Percentiles rank a stretch among this genome's conserved stretches.
Evolutionary conservation across 2,329 filamentous ascomycete genomes (phyloP).

Genomic region (Stylonectria norvegica): DNA sequence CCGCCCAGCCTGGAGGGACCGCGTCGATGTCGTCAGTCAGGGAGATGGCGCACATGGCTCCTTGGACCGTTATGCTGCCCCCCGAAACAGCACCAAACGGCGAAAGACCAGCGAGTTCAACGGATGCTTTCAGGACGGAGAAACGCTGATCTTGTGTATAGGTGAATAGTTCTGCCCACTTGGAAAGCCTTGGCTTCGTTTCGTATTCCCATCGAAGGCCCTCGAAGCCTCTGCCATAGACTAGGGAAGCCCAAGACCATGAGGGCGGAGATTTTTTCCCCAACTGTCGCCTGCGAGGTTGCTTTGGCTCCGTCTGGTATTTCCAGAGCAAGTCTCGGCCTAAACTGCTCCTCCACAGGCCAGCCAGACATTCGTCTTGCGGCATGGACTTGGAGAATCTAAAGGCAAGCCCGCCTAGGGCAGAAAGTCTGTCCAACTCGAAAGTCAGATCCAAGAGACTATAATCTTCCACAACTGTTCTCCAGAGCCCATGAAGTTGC

Average conservation of each 20-base stretch:
- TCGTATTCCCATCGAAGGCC: not conserved
- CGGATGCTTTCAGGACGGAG: not conserved
- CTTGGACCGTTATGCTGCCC: not conserved
- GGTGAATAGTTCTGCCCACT: not conserved
- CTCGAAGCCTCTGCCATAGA: not conserved
- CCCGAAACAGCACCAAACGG: not conserved
- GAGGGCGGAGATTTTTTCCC: not conserved
- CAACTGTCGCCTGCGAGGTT: not conserved
- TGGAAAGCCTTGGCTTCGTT: not conserved
- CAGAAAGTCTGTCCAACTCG: not conserved
- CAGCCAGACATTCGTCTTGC: not conserved
- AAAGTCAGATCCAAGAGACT: not conserved
- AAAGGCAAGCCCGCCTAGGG: not conserved
- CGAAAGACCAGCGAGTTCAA: not conserved
- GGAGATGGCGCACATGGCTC: conserved; percentile 1
- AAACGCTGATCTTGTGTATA: not conserved
- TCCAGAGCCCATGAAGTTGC: not conserved
- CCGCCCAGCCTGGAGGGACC: not conserved
- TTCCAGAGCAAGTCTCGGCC: not conserved
- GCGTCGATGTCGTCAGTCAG: not conserved
- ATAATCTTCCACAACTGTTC: not conserved
- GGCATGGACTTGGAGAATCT: not conserved
- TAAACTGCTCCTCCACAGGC: not conserved
- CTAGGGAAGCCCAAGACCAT: conserved; percentile 1
- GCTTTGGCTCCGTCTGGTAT: not conserved